phyloP scores from a whole-genome alignment of 495 filamentous ascomycete genomes.

The Penicillium alfredii region DNA sequence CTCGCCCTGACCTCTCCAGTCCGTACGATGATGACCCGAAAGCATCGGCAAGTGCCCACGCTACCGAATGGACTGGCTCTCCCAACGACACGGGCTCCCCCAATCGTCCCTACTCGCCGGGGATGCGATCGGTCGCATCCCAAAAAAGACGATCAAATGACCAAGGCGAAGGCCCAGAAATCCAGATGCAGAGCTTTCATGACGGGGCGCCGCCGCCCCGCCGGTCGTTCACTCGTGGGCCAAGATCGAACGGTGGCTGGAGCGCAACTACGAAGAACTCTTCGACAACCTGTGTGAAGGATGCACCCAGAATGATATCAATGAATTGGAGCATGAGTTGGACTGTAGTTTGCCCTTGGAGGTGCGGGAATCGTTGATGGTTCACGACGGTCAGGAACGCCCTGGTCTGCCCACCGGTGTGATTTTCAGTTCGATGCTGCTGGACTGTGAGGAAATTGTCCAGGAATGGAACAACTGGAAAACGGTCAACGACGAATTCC shows the following conservation, averaged over 20 bases:
- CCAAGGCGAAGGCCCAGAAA: constrained; percentile 63
- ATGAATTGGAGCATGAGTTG: constrained; percentile 92
- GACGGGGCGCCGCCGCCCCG: constrained; percentile 88
- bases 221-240: constrained; percentile 85
- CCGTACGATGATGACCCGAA: constrained; percentile 66
- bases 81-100: constrained; percentile 52
- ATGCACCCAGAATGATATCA: constrained; percentile 88
- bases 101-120: constrained; percentile 74
- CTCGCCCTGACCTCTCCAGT: constrained; percentile 64
- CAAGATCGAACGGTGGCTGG: constrained; percentile 88
- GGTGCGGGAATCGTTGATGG: constrained; percentile 81
- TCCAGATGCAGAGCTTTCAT: constrained; percentile 93
- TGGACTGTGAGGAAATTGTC: constrained; percentile 97
- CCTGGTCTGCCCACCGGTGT: constrained; percentile 87
- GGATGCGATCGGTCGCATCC: constrained; percentile 69
- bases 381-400: constrained; percentile 95
- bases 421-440: constrained; percentile 87
- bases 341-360: constrained; percentile 93
- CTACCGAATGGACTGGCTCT: constrained; percentile 55
- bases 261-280: constrained; percentile 91
- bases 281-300: constrained; percentile 89
- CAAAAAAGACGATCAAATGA: constrained; percentile 51
- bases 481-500: constrained; percentile 81
- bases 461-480: constrained; percentile 98
- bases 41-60: constrained; percentile 48